These are phyloP conservation scores for Chaetomium strumarium DNA, from an alignment of 2,329 filamentous ascomycete genomes.

Conservation along the genomic window DNA sequence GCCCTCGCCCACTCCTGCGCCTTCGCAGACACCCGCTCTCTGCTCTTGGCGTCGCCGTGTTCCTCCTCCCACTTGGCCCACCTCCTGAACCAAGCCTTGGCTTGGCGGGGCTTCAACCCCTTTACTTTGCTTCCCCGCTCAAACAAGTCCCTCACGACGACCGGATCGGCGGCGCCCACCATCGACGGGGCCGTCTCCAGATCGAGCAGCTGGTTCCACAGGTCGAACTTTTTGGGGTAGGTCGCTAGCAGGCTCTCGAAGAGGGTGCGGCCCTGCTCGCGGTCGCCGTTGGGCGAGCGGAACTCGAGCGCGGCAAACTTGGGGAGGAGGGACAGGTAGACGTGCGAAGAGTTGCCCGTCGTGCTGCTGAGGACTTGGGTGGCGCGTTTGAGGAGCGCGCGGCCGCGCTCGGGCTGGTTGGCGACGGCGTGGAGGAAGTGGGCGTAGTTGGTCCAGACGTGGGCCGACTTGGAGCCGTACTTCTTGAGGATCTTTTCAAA, in stretches of 20 bases:
- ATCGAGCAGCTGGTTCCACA: constrained; percentile 90
- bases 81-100: constrained; percentile 81
- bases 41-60: constrained; percentile 61
- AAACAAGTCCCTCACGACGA: constrained; percentile 67
- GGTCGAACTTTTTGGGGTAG: constrained; percentile 82
- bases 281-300: constrained; percentile 71
- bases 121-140: constrained; percentile 67
- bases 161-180: constrained; percentile 39
- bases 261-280: constrained; percentile 88
- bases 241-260: constrained; percentile 82
- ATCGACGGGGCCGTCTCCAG: constrained; percentile 59
- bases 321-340: constrained; percentile 66
- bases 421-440: constrained; percentile 79
- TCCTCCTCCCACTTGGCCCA: constrained; percentile 87
- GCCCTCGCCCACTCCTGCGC: constrained; percentile 64
- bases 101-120: constrained; percentile 73
- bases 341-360: constrained; percentile 36
- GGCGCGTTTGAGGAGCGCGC: constrained; percentile 74
- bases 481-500: constrained; percentile 87
- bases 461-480: constrained; percentile 71
- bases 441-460: constrained; percentile 91
- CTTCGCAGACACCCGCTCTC: constrained; percentile 63
- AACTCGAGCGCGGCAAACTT: constrained; percentile 93
- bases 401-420: constrained; percentile 64
- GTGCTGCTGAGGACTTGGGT: constrained; percentile 63